These are phyloP conservation scores for Angomonas ambiguus DNA, from an alignment of 208 protist genomes.

Conservation along the genomic window DNA sequence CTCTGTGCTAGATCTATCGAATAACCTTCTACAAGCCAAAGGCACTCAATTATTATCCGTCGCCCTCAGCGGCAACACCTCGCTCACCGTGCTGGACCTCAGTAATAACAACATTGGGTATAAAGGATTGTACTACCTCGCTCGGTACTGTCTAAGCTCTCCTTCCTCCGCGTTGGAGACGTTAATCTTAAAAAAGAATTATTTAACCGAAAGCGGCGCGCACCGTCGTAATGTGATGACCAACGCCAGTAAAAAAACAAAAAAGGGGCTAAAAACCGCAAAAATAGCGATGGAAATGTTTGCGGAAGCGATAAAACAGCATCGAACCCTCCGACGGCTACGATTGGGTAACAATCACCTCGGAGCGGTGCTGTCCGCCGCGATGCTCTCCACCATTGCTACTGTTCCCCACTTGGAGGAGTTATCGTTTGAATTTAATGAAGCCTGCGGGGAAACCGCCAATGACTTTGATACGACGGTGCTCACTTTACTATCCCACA, in stretches of 20 bases:
- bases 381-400: conserved; percentile 46
- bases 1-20: conserved; percentile 65
- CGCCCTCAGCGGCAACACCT: conserved; percentile 63
- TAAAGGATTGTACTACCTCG: conserved; percentile 61
- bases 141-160: conserved; percentile 44
- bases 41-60: conserved; percentile 79
- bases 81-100: conserved; percentile 67
- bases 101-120: conserved; percentile 66
- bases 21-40: conserved; percentile 54
- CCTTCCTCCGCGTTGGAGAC: conserved; percentile 44
- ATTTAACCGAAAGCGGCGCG: conserved; percentile 22
- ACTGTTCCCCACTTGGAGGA: conserved; percentile 51
- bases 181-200: conserved; percentile 45
- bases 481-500: conserved; percentile 31
- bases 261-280: not conserved
- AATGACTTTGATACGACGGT: conserved; percentile 42
- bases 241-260: conserved; percentile 17
- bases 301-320: conserved; percentile 13
- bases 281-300: conserved; percentile 6
- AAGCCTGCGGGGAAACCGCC: conserved; percentile 63
- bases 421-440: conserved; percentile 64
- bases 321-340: conserved; percentile 43
- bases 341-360: conserved; percentile 74
- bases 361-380: conserved; percentile 46
- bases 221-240: too few relatives aligned